Conservation (phyloP, 208 protist species). For the Leishmania amazonensis region DNA sequence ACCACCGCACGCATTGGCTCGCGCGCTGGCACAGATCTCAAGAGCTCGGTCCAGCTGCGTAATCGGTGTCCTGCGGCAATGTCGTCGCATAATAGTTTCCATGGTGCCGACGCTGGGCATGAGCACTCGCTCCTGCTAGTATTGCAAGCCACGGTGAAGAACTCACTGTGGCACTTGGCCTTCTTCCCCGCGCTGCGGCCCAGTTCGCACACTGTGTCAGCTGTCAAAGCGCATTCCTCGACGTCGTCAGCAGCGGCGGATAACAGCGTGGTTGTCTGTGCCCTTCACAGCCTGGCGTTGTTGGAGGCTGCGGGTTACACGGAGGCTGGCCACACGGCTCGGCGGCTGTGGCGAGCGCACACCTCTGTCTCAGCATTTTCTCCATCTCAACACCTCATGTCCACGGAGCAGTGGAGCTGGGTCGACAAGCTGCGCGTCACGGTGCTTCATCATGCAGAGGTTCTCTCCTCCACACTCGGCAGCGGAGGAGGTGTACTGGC, state of each 20-base stretch:
- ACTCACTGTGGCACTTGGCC: conserved; percentile 25
- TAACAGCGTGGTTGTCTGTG: background rate
- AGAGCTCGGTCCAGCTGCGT: background rate
- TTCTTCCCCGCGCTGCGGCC: conserved; percentile 10
- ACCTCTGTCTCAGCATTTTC: background rate
- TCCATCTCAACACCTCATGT: background rate
- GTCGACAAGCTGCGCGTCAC: conserved; percentile 5
- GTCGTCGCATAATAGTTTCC: background rate
- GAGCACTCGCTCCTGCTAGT: background rate
- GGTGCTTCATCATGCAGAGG: conserved; percentile 15
- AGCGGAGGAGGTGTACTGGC: background rate
- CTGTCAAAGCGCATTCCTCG: background rate
- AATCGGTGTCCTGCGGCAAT: background rate
- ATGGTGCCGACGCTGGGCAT: background rate
- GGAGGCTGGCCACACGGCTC: conserved; percentile 15
- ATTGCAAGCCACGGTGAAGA: background rate
- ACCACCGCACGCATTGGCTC: background rate
- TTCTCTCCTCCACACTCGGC: background rate
- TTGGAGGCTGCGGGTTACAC: conserved; percentile 26
- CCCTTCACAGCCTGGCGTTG: conserved; percentile 13
- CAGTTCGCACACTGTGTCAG: background rate
- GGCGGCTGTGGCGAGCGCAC: conserved; percentile 6
- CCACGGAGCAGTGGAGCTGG: conserved; percentile 9
- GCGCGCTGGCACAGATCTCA: background rate
- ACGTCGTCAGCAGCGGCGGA: background rate